Conservation (phyloP, 75 land plant species). For the Adiantum capillusveneris region DNA sequence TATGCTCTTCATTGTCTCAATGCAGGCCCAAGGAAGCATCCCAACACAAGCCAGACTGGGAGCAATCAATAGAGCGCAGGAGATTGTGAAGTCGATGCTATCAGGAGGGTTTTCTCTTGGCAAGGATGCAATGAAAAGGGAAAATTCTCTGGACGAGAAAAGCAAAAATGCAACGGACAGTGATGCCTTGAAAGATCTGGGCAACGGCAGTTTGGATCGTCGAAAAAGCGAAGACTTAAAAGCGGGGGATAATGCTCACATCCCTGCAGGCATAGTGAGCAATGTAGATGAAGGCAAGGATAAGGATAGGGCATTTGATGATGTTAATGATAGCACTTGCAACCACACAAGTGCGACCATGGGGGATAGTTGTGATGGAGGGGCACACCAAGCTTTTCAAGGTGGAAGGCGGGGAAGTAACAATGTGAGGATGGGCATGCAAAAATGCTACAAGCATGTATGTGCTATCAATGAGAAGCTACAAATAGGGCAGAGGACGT, state of each 20-base stretch:
- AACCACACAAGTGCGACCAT: slow-evolving; percentile 20
- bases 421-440: slow-evolving; percentile 40
- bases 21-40: not conserved
- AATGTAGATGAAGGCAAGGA: too few species aligned
- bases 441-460: slow-evolving; percentile 26
- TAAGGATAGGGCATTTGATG: too few species aligned
- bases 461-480: slow-evolving; percentile 50
- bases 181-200: slow-evolving; percentile 14
- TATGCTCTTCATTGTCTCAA: too few species aligned
- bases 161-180: slow-evolving; percentile 64
- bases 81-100: slow-evolving; percentile 61
- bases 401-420: too few species aligned
- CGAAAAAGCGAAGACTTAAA: too few species aligned
- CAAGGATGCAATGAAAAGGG: slow-evolving; percentile 66
- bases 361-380: slow-evolving; percentile 39
- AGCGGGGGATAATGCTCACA: too few species aligned
- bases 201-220: slow-evolving; percentile 21
- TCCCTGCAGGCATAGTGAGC: too few species aligned
- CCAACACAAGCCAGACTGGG: slow-evolving; percentile 5
- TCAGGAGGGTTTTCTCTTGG: slow-evolving; percentile 62
- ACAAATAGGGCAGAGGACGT: slow-evolving; percentile 42
- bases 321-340: too few species aligned
- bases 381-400: too few species aligned
- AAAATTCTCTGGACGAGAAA: slow-evolving; percentile 52
- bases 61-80: slow-evolving; percentile 62